phyloP scores from a whole-genome alignment of 1,284 basidiomycete species.

The Melampsora americana region DNA sequence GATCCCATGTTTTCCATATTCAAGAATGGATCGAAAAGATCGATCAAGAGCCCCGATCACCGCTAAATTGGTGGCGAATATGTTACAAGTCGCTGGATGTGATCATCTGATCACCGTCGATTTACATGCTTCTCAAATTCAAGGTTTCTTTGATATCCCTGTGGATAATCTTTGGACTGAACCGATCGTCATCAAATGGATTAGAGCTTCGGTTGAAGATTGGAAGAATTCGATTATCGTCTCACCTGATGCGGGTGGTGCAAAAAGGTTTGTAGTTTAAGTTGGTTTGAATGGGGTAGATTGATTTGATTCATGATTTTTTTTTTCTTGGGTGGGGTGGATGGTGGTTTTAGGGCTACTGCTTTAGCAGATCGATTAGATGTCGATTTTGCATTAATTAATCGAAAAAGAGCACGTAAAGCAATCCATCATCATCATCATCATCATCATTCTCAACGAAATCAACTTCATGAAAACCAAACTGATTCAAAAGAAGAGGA shows the following conservation, averaged over 20 bases:
- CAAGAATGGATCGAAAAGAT: slow-evolving; percentile 92
- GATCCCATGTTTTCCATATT: slow-evolving; percentile 96
- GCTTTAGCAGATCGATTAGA: slow-evolving; percentile 92
- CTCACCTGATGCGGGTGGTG: slow-evolving; percentile 94
- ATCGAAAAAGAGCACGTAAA: slow-evolving; percentile 66
- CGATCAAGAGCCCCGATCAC: slow-evolving; percentile 94
- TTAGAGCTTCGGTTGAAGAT: slow-evolving; percentile 77
- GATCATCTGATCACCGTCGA: slow-evolving; percentile 99
- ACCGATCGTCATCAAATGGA: slow-evolving; percentile 57
- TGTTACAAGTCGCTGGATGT: slow-evolving; percentile 91
- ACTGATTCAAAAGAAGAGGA: slow-evolving; percentile 50
- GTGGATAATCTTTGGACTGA: slow-evolving; percentile 82
- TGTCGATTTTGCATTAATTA: slow-evolving; percentile 94
- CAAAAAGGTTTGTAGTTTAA: slow-evolving; percentile 69
- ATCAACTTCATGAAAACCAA: too few species aligned
- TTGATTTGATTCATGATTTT: slow-evolving; percentile 1
- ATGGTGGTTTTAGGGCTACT: slow-evolving; percentile 75
- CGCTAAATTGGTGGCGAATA: slow-evolving; percentile 95
- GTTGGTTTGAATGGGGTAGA: slow-evolving; percentile 54
- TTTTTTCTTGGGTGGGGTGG: slow-evolving; percentile 9
- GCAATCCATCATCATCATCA: slow-evolving; percentile 7
- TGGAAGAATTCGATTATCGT: slow-evolving; percentile 92
- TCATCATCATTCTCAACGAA: slow-evolving; percentile 41
- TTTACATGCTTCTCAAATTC: slow-evolving; percentile 95
- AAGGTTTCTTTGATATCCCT: slow-evolving; percentile 98